Evolutionary conservation across 2,329 filamentous ascomycete species (phyloP).

Genomic region (Alternaria alternata): DNA sequence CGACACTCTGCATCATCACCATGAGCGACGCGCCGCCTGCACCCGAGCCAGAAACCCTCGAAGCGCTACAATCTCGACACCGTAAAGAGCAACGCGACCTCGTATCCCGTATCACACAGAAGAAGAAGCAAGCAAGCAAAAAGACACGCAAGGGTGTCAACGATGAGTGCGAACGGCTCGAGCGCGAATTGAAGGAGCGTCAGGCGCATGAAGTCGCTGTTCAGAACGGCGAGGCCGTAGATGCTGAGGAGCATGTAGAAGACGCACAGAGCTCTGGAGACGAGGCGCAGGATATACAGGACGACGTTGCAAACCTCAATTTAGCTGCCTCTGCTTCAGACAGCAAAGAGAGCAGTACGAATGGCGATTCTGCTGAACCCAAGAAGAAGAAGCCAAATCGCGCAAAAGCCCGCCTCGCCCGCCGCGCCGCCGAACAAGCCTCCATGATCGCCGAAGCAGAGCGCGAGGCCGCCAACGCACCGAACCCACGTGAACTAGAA

Average conservation of each 20-base stretch:
- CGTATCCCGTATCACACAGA: slow-evolving; percentile 84
- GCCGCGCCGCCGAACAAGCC: slow-evolving; percentile 85
- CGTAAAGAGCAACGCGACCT: slow-evolving; percentile 89
- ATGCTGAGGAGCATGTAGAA: slow-evolving; percentile 19
- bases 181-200: slow-evolving; percentile 63
- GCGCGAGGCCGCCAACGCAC: slow-evolving; percentile 69
- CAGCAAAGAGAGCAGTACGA: slow-evolving; percentile 8
- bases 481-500: slow-evolving; percentile 50
- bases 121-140: slow-evolving; percentile 97
- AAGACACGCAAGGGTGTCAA: slow-evolving; percentile 69
- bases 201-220: slow-evolving; percentile 62
- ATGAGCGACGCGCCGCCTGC: slow-evolving; percentile 19
- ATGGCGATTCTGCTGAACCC: slow-evolving; percentile 5
- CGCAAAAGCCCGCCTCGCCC: slow-evolving; percentile 88
- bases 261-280: not conserved
- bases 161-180: slow-evolving; percentile 68
- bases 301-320: slow-evolving; percentile 16
- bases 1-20: not conserved
- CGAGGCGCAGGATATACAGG: slow-evolving; percentile 23
- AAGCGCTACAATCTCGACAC: slow-evolving; percentile 80
- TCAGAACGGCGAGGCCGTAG: slow-evolving; percentile 40
- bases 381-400: slow-evolving; percentile 79
- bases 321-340: slow-evolving; percentile 7
- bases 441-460: slow-evolving; percentile 72
- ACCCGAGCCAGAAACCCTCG: slow-evolving; percentile 59